Percentiles rank a stretch among this genome's conserved stretches.
Conservation (phyloP, 1,139 yeast species). For the Lodderomyces metapsilosis region DNA sequence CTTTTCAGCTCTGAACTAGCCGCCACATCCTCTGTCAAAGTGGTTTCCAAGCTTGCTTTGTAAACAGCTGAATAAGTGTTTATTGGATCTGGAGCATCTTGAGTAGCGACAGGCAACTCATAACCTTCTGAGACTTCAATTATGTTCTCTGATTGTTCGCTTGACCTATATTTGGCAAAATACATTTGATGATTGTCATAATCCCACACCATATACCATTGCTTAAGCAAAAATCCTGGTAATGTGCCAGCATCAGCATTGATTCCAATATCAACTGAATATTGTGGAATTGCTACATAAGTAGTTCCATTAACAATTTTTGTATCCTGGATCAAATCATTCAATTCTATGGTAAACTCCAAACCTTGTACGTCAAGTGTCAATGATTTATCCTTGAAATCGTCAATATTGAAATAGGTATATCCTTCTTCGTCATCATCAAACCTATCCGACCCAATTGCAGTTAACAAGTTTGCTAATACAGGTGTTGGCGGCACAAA, state of each 20-base stretch:
- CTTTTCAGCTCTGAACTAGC: no score
- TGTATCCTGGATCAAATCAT: slow-evolving; percentile 18
- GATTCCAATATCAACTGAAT: slow-evolving; percentile 16
- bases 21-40: slow-evolving; percentile 4
- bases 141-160: not conserved
- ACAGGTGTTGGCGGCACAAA: slow-evolving; percentile 21
- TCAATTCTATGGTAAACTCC: slow-evolving; percentile 17
- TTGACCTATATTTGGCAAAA: slow-evolving; percentile 16
- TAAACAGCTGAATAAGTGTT: slow-evolving; percentile 18
- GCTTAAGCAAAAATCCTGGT: slow-evolving; percentile 20
- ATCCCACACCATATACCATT: slow-evolving; percentile 22
- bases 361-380: slow-evolving; percentile 21
- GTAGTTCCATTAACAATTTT: slow-evolving; percentile 11
- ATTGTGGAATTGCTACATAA: slow-evolving; percentile 15
- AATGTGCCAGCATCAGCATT: slow-evolving; percentile 18
- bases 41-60: slow-evolving; percentile 15
- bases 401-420: slow-evolving; percentile 11
- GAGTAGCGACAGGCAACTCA: slow-evolving; percentile 18
- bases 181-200: slow-evolving; percentile 18
- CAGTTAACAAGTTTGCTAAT: slow-evolving; percentile 17
- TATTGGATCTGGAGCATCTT: slow-evolving; percentile 15
- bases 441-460: slow-evolving; percentile 2
- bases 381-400: slow-evolving; percentile 9
- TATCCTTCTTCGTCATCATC: slow-evolving; percentile 10
- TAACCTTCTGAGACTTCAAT: slow-evolving; percentile 8